Base-by-base conservation (phyloP, 192 early-diverging fungal species). In the Allomyces arbusculus region DNA sequence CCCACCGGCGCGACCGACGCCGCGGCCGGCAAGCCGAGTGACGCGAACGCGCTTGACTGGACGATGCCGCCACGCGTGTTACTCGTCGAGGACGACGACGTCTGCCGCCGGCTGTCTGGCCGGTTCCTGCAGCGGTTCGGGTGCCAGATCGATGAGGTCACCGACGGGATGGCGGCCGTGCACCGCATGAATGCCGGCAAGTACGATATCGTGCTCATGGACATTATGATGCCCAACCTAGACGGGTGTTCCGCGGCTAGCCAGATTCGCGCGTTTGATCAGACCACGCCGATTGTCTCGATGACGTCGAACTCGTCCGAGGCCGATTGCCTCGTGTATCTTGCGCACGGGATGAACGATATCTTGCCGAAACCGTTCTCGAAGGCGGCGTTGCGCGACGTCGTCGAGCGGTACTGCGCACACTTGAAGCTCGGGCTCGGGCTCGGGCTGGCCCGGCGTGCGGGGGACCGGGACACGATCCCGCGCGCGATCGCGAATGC, bases 141-240 rank as follows among this genome's bases (percentile, higher is more conserved):
- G 5, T 87, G 85, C 65, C 66, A 77, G 0, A 79, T 84, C 73
- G 86, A 88, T 69, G 74, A 86, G 5, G 87, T 83, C 9, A 77
- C 75, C 10, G 86, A 88, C 69, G 87, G 87, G 8, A 64, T 84
- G 19, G 81, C 81, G 44, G 87, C 87, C 16, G 74, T 89, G 16
- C 73, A 80, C 45, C 77, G 77, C 28, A 82, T 82, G 69, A 75
- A 74, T 23, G 63, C 77, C 11, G 77, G 75, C 68, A 88, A 83
- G 74, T 89, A 88, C 66, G 87, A 89, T 67, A 70, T 89, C 61
- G 83, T 89, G 6, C 70, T 89, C 10, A 86, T 89, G 87, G 85
- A 89, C 66, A 84, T 87, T 61, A 75, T 83, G 50, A 88, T 88
- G 82, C 87, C 86, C 9, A 82, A 81, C 12, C 68, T 87, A 40